Evolutionary conservation across 257 asterid species (phyloP).

Genomic region (Echium plantagineum): DNA sequence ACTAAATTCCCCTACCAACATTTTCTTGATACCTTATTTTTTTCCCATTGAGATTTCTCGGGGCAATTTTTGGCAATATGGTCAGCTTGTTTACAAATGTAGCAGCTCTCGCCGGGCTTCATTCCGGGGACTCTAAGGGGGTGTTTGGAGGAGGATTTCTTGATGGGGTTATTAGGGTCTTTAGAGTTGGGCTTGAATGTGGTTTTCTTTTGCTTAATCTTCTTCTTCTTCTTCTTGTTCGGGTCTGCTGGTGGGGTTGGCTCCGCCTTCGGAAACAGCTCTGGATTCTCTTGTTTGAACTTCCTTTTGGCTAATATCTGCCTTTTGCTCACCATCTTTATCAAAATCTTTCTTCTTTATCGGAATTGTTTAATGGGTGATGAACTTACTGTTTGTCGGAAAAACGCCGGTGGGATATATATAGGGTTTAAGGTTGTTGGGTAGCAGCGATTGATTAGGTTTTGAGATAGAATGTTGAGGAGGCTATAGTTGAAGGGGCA

Average conservation of each 20-base stretch:
- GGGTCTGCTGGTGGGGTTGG: constrained; percentile 70
- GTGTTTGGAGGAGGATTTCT: constrained; percentile 34
- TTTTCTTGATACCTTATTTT: no score
- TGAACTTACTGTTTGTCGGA: no score
- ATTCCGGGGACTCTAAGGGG: constrained; percentile 80
- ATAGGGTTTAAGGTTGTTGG: no score
- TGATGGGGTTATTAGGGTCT: constrained; percentile 29
- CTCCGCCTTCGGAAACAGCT: constrained; percentile 51
- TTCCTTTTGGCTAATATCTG: constrained; percentile 53
- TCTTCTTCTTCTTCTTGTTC: constrained; percentile 36
- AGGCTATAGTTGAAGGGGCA: no score
- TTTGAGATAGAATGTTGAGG: no score
- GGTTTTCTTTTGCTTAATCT: constrained; percentile 17
- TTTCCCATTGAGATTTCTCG: constrained; percentile 74
- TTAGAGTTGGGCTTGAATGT: constrained; percentile 41
- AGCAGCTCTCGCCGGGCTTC: constrained; percentile 99
- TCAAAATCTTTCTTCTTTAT: no score
- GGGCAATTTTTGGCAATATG: constrained; percentile 84
- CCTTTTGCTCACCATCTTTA: constrained; percentile 61
- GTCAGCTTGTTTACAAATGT: constrained; percentile 57
- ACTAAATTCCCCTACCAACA: no score
- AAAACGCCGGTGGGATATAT: no score
- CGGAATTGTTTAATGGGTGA: no score
- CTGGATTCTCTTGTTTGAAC: constrained; percentile 60
- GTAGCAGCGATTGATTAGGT: no score